Conservation (phyloP, 371 early-diverging fungal genomes). For the Mortierella sp. region DNA sequence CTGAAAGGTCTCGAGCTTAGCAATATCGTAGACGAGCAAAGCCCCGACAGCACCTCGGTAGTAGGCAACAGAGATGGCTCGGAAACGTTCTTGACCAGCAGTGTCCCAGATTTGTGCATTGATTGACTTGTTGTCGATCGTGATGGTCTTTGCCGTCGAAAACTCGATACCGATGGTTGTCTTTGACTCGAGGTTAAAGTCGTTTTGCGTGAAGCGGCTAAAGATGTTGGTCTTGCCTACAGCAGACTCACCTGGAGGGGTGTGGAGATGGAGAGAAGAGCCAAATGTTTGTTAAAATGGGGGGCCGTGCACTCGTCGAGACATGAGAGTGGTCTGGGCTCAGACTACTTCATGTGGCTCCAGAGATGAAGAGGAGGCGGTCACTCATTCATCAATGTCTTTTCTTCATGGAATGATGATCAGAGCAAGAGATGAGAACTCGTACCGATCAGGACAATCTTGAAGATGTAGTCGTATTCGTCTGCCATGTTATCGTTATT, state of each 20-base stretch:
- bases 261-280: neutral
- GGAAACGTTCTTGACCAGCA: slow-evolving; percentile 81
- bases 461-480: slow-evolving; percentile 63
- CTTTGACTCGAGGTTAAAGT: slow-evolving; percentile 43
- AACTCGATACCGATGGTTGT: slow-evolving; percentile 61
- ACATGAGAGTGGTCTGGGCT: neutral
- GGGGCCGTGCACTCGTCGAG: neutral
- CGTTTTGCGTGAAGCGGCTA: slow-evolving; percentile 55
- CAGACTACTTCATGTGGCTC: too few relatives aligned
- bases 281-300: too few relatives aligned
- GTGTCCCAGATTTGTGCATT: slow-evolving; percentile 92
- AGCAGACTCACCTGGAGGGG: slow-evolving; percentile 51
- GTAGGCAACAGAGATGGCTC: slow-evolving; percentile 80
- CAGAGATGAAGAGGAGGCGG: too few relatives aligned
- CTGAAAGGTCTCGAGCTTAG: slow-evolving; percentile 59
- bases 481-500: slow-evolving; percentile 44
- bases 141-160: slow-evolving; percentile 58
- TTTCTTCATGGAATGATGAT: neutral
- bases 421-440: neutral
- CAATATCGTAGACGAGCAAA: slow-evolving; percentile 54
- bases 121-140: slow-evolving; percentile 58
- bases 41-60: slow-evolving; percentile 81
- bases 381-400: too few relatives aligned
- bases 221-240: slow-evolving; percentile 62
- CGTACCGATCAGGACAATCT: slow-evolving; percentile 57